These are phyloP conservation scores for Erythrophleum fordii DNA, from an alignment of 306 rosid genomes.

Conservation along the genomic window DNA sequence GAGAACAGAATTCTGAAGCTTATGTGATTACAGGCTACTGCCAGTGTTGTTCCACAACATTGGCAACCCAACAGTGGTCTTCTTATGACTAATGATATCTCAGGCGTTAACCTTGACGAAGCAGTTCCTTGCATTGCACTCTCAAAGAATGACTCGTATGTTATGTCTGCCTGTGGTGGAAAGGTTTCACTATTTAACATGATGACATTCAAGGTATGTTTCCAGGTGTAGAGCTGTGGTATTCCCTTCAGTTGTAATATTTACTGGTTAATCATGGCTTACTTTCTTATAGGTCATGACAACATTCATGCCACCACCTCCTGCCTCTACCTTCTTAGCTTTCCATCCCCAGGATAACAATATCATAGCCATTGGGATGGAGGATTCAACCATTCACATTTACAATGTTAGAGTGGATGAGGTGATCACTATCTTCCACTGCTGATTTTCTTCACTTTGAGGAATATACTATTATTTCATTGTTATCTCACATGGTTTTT, in stretches of 20 bases:
- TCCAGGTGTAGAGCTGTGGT: neutral
- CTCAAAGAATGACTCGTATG: conserved; percentile 87
- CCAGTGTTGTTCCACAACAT: conserved; percentile 78
- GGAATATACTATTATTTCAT: conserved; percentile 21
- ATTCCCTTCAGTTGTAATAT: conserved; percentile 22
- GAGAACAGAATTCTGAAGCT: conserved; percentile 47
- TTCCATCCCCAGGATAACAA: conserved; percentile 92
- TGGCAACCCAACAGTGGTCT: conserved; percentile 92
- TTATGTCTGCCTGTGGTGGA: conserved; percentile 90
- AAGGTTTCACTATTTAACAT: conserved; percentile 82
- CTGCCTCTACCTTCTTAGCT: conserved; percentile 79
- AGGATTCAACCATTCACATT: conserved; percentile 82
- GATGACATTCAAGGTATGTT: conserved; percentile 78
- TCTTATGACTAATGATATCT: conserved; percentile 79
- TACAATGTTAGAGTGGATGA: conserved; percentile 80
- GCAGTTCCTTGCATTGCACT: conserved; percentile 88
- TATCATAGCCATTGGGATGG: conserved; percentile 94
- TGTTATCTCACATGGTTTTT: conserved; percentile 28
- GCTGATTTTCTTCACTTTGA: neutral
- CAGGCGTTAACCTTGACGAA: conserved; percentile 88
- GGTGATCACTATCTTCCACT: conserved; percentile 51
- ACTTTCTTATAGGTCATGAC: conserved; percentile 85
- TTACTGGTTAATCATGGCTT: conserved; percentile 38
- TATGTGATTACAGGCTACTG: conserved; percentile 71
- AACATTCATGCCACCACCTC: conserved; percentile 80